Evolutionary conservation across 2,329 filamentous ascomycete species (phyloP).

Genomic region (Colletotrichum brevisporum): DNA sequence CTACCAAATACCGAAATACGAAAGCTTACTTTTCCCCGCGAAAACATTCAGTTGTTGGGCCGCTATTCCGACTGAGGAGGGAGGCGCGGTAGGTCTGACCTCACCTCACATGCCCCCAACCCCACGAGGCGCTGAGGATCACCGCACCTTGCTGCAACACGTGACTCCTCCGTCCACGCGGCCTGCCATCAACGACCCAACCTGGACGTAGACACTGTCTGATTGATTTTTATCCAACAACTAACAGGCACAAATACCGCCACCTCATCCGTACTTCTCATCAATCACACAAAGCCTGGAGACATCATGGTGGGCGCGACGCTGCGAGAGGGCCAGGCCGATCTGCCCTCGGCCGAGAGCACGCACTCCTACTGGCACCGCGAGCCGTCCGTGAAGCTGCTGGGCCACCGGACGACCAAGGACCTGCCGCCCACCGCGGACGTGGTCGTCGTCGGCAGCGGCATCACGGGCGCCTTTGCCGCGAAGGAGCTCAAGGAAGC

Average conservation of each 20-base stretch:
- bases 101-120: conserved; percentile 15
- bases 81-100: conserved; percentile 10
- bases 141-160: conserved; percentile 22
- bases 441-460: conserved; percentile 80
- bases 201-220: neutral
- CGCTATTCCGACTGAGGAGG: conserved; percentile 4
- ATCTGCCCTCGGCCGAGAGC: conserved; percentile 72
- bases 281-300: neutral
- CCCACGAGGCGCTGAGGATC: neutral
- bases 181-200: neutral
- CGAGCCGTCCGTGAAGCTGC: conserved; percentile 73
- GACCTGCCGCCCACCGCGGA: conserved; percentile 75
- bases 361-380: conserved; percentile 82
- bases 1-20: no score
- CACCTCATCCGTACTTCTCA: neutral
- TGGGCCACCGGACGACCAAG: conserved; percentile 77
- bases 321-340: conserved; percentile 57
- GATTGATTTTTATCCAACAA: neutral
- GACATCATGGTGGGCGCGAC: conserved; percentile 49
- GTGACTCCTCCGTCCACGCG: conserved; percentile 25
- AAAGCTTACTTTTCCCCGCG: neutral
- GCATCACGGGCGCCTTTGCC: conserved; percentile 82
- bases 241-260: no score
- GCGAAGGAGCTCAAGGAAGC: conserved; percentile 72
- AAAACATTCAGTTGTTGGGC: neutral